Conservation (phyloP, 2,329 filamentous ascomycete genomes). For the Colletotrichum orchidophilum region DNA sequence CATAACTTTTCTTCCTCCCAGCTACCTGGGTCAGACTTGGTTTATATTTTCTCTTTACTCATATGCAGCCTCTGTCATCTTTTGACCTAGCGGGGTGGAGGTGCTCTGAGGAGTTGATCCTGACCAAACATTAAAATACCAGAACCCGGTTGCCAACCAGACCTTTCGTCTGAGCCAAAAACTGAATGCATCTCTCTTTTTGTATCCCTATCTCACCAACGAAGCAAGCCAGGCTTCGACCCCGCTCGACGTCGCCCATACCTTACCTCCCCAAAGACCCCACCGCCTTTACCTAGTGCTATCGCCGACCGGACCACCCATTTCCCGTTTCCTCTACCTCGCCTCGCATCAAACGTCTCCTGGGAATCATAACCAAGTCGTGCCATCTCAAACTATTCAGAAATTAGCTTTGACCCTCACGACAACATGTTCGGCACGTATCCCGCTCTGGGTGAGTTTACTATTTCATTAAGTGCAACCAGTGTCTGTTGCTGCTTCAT, state of each 20-base stretch:
- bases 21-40: background rate
- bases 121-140: background rate
- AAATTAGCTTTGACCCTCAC: slow-evolving; percentile 6
- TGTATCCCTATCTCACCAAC: slow-evolving; percentile 5
- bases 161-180: background rate
- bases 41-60: slow-evolving; percentile 11
- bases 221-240: slow-evolving; percentile 10
- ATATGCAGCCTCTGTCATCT: background rate
- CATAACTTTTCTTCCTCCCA: background rate
- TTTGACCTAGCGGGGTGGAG: background rate
- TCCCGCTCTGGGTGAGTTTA: slow-evolving; percentile 49
- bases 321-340: background rate
- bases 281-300: slow-evolving; percentile 21
- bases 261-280: slow-evolving; percentile 13
- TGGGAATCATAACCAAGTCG: background rate
- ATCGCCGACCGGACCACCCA: background rate
- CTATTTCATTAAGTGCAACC: slow-evolving; percentile 1
- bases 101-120: background rate
- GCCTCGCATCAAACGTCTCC: background rate
- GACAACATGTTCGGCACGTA: slow-evolving; percentile 55
- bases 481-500: background rate
- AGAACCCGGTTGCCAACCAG: background rate
- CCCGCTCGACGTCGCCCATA: slow-evolving; percentile 21
- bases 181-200: background rate
- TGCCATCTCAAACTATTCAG: slow-evolving; percentile 9